A percentile compares a stretch with the other conserved stretches of the same genome.
Evolutionary conservation across 768 basidiomycete genomes (phyloP).

Genomic region (Mycena kentingensis): DNA sequence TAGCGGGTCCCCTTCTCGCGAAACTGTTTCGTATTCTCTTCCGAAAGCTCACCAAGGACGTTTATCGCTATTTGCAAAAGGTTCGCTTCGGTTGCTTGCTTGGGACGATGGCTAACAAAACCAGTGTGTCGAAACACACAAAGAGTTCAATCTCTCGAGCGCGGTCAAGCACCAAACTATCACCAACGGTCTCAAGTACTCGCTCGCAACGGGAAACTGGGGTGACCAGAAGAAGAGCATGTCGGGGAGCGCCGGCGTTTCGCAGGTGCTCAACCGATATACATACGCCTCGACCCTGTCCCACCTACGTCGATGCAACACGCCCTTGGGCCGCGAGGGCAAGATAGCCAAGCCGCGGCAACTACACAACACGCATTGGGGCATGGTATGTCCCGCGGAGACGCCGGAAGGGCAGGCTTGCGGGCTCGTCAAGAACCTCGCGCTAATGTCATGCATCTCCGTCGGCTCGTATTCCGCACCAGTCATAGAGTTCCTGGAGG

Average conservation of each 20-base stretch:
- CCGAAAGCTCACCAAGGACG: constrained; percentile 94
- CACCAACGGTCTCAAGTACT: constrained; percentile 97
- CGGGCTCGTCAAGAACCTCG: constrained; percentile 97
- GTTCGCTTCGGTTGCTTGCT: constrained; percentile 39
- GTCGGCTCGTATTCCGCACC: constrained; percentile 95
- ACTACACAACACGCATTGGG: constrained; percentile 99
- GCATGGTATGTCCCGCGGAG: constrained; percentile 99
- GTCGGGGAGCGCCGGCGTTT: constrained; percentile 97
- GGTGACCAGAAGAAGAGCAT: constrained; percentile 99
- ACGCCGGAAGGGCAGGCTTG: constrained; percentile 99
- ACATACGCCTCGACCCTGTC: constrained; percentile 98
- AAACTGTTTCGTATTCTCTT: constrained; percentile 98
- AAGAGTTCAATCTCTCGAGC: constrained; percentile 87
- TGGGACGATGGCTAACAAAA: constrained; percentile 17
- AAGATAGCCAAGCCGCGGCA: constrained; percentile 99
- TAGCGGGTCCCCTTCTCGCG: constrained; percentile 95
- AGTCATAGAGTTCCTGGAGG: constrained; percentile 97
- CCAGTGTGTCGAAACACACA: constrained; percentile 94
- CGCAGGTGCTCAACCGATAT: constrained; percentile 97
- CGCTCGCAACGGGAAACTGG: constrained; percentile 98
- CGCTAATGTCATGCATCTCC: constrained; percentile 96
- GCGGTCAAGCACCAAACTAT: constrained; percentile 98
- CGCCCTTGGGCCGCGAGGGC: constrained; percentile 95
- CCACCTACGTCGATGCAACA: constrained; percentile 97
- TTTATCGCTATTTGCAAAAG: constrained; percentile 96